Evolutionary conservation across 1,284 basidiomycete genomes (phyloP).

Genomic region (Boletellus sp.): DNA sequence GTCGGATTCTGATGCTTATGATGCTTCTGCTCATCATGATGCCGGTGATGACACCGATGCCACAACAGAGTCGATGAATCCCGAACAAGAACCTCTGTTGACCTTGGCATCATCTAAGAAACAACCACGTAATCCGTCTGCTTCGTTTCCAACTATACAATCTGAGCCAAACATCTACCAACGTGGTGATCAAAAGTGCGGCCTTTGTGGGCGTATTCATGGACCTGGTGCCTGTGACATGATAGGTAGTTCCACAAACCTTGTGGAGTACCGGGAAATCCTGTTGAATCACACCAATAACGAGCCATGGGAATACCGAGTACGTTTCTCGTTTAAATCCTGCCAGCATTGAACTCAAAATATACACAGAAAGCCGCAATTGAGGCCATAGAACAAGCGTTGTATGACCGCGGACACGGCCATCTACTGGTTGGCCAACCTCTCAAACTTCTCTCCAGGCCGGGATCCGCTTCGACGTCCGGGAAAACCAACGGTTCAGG

Average conservation of each 20-base stretch:
- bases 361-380: conserved; percentile 56
- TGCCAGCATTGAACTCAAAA: not conserved
- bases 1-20: conserved; percentile 33
- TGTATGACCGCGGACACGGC: conserved; percentile 51
- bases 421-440: conserved; percentile 60
- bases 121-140: conserved; percentile 8
- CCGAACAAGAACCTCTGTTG: conserved; percentile 4
- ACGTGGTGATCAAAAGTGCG: conserved; percentile 39
- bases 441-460: conserved; percentile 43
- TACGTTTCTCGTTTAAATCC: conserved; percentile 30
- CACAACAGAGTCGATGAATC: conserved; percentile 22
- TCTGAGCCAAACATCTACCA: conserved; percentile 17
- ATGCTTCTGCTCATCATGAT: conserved; percentile 14
- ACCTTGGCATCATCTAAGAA: conserved; percentile 9
- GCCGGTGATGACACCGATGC: conserved; percentile 26
- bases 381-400: conserved; percentile 58
- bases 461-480: conserved; percentile 1
- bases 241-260: conserved; percentile 59
- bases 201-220: conserved; percentile 61
- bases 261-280: conserved; percentile 66
- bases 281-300: conserved; percentile 56
- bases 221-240: conserved; percentile 53
- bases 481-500: not conserved
- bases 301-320: conserved; percentile 62
- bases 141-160: conserved; percentile 3